Percentiles rank a stretch among this genome's conserved stretches.
Conservation (phyloP, 2,329 filamentous ascomycete species). For the Epichloe aotearoae region DNA sequence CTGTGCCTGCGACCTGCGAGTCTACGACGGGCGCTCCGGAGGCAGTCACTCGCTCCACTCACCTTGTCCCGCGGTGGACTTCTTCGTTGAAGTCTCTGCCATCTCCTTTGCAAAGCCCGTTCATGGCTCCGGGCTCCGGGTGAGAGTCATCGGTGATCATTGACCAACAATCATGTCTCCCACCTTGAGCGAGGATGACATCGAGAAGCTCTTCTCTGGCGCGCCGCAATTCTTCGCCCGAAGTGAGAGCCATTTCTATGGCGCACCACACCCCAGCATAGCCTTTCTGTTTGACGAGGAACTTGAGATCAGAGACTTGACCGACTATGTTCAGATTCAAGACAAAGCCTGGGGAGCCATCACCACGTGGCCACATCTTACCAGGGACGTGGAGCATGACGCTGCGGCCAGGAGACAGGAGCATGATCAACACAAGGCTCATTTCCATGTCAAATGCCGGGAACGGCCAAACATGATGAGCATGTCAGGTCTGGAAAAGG, state of each 20-base stretch:
- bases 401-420: constrained; percentile 28
- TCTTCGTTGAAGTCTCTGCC: background rate
- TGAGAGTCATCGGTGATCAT: constrained; percentile 23
- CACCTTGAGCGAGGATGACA: constrained; percentile 42
- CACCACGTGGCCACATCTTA: constrained; percentile 51
- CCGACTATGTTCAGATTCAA: constrained; percentile 50
- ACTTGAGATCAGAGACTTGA: constrained; percentile 47
- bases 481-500: constrained; percentile 58
- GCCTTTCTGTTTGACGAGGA: constrained; percentile 56
- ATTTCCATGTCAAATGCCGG: constrained; percentile 45
- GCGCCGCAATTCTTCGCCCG: constrained; percentile 58
- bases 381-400: constrained; percentile 33
- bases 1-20: background rate
- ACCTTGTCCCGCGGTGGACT: background rate
- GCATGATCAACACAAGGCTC: constrained; percentile 34
- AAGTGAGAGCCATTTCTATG: constrained; percentile 44
- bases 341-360: constrained; percentile 49
- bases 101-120: background rate
- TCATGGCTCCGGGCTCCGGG: constrained; percentile 7
- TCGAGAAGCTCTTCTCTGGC: constrained; percentile 62
- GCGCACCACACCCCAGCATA: constrained; percentile 47
- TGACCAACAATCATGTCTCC: constrained; percentile 46
- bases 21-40: background rate
- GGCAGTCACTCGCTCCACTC: background rate
- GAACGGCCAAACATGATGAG: constrained; percentile 60